phyloP scores from a whole-genome alignment of 2,329 filamentous ascomycete species.

The Fusarium irregulare region DNA sequence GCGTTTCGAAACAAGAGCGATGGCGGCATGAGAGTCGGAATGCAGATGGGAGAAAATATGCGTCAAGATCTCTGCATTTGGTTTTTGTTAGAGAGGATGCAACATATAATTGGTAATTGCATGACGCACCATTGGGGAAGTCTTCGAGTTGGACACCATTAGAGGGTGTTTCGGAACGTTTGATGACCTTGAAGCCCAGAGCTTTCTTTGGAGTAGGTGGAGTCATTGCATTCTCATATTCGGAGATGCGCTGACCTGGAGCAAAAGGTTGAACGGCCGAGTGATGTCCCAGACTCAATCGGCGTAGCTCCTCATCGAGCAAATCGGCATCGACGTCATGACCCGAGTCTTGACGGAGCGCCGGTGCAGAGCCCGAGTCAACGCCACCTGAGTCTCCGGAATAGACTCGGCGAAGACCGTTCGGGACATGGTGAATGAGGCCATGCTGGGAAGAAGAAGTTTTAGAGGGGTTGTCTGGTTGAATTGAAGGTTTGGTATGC shows the following conservation, averaged over 20 bases:
- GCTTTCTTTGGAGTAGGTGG: conserved; percentile 60
- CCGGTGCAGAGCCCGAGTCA: conserved; percentile 52
- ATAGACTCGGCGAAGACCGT: conserved; percentile 51
- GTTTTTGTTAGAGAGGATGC: conserved; percentile 26
- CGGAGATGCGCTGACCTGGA: conserved; percentile 66
- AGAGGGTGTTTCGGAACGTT: conserved; percentile 55
- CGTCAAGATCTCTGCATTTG: conserved; percentile 81
- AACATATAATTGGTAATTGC: not conserved
- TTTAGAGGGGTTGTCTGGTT: conserved; percentile 51
- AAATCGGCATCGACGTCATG: conserved; percentile 55
- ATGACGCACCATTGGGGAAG: conserved; percentile 82
- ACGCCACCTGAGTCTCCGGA: conserved; percentile 51
- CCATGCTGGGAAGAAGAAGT: conserved; percentile 66
- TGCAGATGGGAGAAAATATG: conserved; percentile 92
- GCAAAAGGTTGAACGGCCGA: conserved; percentile 46
- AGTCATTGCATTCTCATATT: conserved; percentile 70
- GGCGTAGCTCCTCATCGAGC: conserved; percentile 63
- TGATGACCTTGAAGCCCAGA: conserved; percentile 67
- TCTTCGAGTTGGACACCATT: conserved; percentile 60
- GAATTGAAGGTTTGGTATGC: conserved; percentile 57
- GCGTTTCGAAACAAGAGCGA: conserved; percentile 86
- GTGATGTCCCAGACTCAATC: conserved; percentile 60
- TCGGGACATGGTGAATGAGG: conserved; percentile 59
- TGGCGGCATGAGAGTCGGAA: conserved; percentile 82
- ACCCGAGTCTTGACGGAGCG: conserved; percentile 43